Evolutionary conservation across 2,329 filamentous ascomycete species (phyloP).

Genomic region (Cladosporium sp.): DNA sequence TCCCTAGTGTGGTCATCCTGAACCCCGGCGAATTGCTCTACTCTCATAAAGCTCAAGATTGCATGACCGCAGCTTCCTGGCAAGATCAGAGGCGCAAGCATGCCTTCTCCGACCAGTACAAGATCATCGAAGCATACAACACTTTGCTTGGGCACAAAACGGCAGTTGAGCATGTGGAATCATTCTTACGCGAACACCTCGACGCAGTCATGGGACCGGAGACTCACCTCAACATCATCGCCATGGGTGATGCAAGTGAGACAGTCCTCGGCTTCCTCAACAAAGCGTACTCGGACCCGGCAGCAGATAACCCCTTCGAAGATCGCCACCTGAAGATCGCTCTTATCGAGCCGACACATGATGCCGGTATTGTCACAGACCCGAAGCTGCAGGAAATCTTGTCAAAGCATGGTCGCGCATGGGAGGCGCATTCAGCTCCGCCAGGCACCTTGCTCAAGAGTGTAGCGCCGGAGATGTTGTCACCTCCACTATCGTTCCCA

Average conservation of each 20-base stretch:
- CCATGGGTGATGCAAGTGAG: conserved; percentile 63
- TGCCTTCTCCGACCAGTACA: conserved; percentile 55
- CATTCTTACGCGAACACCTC: conserved; percentile 50
- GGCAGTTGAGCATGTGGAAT: conserved; percentile 58
- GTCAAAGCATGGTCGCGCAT: not conserved
- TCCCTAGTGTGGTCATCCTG: conserved; percentile 65
- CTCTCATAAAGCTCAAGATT: conserved; percentile 58
- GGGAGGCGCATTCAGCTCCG: not conserved
- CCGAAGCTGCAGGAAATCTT: not conserved
- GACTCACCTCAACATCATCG: conserved; percentile 63
- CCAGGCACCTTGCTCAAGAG: not conserved
- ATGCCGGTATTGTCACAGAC: not conserved
- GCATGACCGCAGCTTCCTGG: conserved; percentile 58
- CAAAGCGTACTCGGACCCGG: not conserved
- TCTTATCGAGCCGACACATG: conserved; percentile 20
- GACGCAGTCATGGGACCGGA: conserved; percentile 49
- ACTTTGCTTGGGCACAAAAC: conserved; percentile 57
- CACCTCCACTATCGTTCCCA: no score
- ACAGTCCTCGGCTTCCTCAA: conserved; percentile 20
- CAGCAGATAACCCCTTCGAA: not conserved
- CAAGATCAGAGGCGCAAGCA: conserved; percentile 47
- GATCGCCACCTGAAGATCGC: conserved; percentile 17
- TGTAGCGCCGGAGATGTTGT: not conserved
- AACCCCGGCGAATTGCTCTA: conserved; percentile 76
- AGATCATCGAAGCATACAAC: conserved; percentile 54